Conservation (phyloP, 352 stramenopile genomes). For the Thalassiosira hispida region DNA sequence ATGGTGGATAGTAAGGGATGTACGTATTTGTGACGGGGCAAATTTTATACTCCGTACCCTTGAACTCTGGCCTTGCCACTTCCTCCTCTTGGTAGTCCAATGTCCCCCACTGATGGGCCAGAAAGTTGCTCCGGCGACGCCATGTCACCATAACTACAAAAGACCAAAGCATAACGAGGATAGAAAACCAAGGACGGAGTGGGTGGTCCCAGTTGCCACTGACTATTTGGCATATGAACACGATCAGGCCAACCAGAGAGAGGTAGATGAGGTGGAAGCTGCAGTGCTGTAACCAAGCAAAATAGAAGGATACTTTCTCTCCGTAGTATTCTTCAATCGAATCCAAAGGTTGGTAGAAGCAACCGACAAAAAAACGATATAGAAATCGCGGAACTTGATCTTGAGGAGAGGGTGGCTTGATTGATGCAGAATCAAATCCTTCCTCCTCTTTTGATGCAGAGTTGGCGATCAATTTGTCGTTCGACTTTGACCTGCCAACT, state of each 20-base stretch:
- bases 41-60: constrained; percentile 69
- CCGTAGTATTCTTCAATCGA: constrained; percentile 89
- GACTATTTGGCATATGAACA: constrained; percentile 81
- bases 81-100: constrained; percentile 85
- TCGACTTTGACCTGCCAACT: constrained; percentile 21
- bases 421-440: constrained; percentile 19
- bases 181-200: constrained; percentile 73
- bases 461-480: constrained; percentile 27
- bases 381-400: constrained; percentile 62
- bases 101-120: constrained; percentile 81
- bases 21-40: constrained; percentile 79
- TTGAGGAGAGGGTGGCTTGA: constrained; percentile 3
- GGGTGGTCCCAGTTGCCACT: constrained; percentile 76
- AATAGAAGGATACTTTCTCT: constrained; percentile 97
- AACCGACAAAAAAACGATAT: constrained; percentile 77
- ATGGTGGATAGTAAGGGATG: constrained; percentile 80
- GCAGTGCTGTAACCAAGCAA: constrained; percentile 96
- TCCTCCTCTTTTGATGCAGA: constrained; percentile 11
- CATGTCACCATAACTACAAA: constrained; percentile 85
- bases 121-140: constrained; percentile 73
- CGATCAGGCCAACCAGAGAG: constrained; percentile 89
- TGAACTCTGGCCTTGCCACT: constrained; percentile 80
- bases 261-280: constrained; percentile 92
- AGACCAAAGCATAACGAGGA: constrained; percentile 83
- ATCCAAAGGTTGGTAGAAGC: constrained; percentile 85